Percentiles rank a stretch among this genome's conserved stretches.
Evolutionary conservation across 768 basidiomycete species (phyloP).

Genomic region (Tricholoma flavovirens): DNA sequence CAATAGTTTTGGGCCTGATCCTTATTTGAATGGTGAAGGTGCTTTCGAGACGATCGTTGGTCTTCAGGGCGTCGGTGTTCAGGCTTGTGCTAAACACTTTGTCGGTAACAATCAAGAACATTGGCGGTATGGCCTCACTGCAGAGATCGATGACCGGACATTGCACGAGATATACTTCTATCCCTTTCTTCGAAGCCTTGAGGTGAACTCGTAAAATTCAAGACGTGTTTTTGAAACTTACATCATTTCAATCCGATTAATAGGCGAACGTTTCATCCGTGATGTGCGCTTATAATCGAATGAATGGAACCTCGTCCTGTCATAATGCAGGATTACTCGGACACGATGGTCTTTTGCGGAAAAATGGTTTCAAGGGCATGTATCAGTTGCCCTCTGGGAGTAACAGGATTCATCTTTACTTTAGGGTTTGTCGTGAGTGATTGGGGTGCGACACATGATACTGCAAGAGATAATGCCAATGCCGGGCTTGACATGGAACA

Average conservation of each 20-base stretch:
- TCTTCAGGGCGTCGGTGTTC: constrained; percentile 55
- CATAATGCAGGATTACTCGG: constrained; percentile 50
- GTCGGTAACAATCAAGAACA: constrained; percentile 49
- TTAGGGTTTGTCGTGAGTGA: constrained; percentile 45
- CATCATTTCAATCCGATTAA: background rate
- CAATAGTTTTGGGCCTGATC: constrained; percentile 51
- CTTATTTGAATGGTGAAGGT: constrained; percentile 57
- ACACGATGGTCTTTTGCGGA: constrained; percentile 31
- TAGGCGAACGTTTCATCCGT: constrained; percentile 46
- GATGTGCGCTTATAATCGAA: constrained; percentile 50
- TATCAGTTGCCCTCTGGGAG: background rate
- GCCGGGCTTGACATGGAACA: constrained; percentile 48
- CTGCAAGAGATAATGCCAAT: constrained; percentile 40
- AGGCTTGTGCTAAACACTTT: constrained; percentile 53
- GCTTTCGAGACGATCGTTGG: constrained; percentile 55
- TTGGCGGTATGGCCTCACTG: constrained; percentile 39
- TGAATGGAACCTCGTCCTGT: constrained; percentile 61
- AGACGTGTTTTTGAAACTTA: background rate
- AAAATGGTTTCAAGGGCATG: constrained; percentile 39
- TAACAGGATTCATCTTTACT: background rate
- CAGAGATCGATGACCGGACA: constrained; percentile 52
- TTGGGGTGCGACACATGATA: constrained; percentile 48
- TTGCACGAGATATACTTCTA: constrained; percentile 48
- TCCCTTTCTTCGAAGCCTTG: constrained; percentile 45
- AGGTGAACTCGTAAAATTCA: constrained; percentile 22